A percentile compares a stretch with the other conserved stretches of the same genome.
Conservation (phyloP, 192 early-diverging fungal species). For the Coemansia sp. region DNA sequence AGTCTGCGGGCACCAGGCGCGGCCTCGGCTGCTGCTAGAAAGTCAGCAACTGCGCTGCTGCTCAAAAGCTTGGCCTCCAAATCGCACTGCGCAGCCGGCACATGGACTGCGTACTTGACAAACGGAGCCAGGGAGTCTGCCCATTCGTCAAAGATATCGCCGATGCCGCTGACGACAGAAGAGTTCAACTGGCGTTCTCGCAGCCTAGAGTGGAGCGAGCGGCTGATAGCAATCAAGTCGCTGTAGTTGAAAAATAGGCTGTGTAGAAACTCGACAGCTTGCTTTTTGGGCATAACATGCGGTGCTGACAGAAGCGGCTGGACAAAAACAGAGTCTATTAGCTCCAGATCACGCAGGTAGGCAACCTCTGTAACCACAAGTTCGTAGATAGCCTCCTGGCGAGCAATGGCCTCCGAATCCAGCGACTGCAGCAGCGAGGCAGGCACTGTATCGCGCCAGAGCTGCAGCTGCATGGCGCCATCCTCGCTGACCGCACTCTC, state of each 20-base stretch:
- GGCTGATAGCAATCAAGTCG: slow-evolving; percentile 62
- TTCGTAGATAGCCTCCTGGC: slow-evolving; percentile 90
- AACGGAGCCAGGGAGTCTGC: slow-evolving; percentile 70
- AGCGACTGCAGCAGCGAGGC: slow-evolving; percentile 32
- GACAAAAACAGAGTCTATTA: slow-evolving; percentile 75
- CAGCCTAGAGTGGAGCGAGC: slow-evolving; percentile 57
- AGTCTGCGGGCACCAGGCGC: slow-evolving; percentile 74
- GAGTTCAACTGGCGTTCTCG: slow-evolving; percentile 56
- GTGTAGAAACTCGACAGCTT: slow-evolving; percentile 65
- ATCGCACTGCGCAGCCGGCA: slow-evolving; percentile 72
- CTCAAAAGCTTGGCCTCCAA: slow-evolving; percentile 75
- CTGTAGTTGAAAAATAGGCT: slow-evolving; percentile 75
- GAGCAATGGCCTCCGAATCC: slow-evolving; percentile 25
- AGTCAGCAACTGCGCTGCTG: slow-evolving; percentile 67
- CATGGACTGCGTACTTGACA: slow-evolving; percentile 82
- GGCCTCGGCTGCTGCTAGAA: slow-evolving; percentile 75
- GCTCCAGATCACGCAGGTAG: slow-evolving; percentile 84
- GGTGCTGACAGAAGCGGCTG: slow-evolving; percentile 51
- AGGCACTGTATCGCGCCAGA: slow-evolving; percentile 54
- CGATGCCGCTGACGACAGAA: slow-evolving; percentile 71
- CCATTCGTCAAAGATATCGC: slow-evolving; percentile 79
- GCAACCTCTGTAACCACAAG: slow-evolving; percentile 83
- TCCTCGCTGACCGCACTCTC: slow-evolving; percentile 6
- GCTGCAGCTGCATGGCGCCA: slow-evolving; percentile 38
- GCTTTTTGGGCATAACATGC: slow-evolving; percentile 62